These are phyloP conservation scores for Keithomyces neogunnii DNA, from an alignment of 2,329 filamentous ascomycete genomes.

Conservation along the genomic window DNA sequence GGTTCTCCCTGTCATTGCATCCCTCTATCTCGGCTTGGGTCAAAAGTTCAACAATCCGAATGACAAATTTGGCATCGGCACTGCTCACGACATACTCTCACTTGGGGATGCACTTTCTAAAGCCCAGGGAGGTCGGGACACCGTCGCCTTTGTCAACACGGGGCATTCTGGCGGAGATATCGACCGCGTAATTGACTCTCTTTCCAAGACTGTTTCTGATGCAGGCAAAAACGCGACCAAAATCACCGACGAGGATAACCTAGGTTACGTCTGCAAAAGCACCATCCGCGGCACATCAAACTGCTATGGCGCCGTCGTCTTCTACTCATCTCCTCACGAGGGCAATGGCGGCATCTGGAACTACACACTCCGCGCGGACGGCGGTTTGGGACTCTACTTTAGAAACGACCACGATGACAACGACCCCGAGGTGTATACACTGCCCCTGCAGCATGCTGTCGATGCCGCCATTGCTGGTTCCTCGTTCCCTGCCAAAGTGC, in stretches of 20 bases:
- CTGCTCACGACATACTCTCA: slow-evolving; percentile 49
- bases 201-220: slow-evolving; percentile 11
- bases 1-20: slow-evolving; percentile 45
- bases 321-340: slow-evolving; percentile 60
- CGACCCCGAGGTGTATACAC: slow-evolving; percentile 55
- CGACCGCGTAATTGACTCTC: slow-evolving; percentile 53
- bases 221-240: slow-evolving; percentile 18
- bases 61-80: slow-evolving; percentile 62
- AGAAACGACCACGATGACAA: slow-evolving; percentile 48
- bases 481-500: slow-evolving; percentile 20
- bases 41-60: slow-evolving; percentile 72
- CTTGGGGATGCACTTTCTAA: slow-evolving; percentile 52
- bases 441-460: slow-evolving; percentile 62
- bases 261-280: slow-evolving; percentile 44
- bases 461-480: slow-evolving; percentile 47
- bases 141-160: slow-evolving; percentile 67
- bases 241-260: slow-evolving; percentile 15
- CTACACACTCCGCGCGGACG: slow-evolving; percentile 62
- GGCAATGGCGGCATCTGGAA: slow-evolving; percentile 51
- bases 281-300: slow-evolving; percentile 55
- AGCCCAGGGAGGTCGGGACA: slow-evolving; percentile 48
- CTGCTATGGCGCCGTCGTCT: slow-evolving; percentile 66
- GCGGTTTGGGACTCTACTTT: slow-evolving; percentile 44
- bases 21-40: slow-evolving; percentile 54
- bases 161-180: slow-evolving; percentile 62